Evolutionary conservation across 306 rosid genomes (phyloP), one percentile per base, ranked within the genome.

Genomic region (Trifolium fragiferum): DNA sequence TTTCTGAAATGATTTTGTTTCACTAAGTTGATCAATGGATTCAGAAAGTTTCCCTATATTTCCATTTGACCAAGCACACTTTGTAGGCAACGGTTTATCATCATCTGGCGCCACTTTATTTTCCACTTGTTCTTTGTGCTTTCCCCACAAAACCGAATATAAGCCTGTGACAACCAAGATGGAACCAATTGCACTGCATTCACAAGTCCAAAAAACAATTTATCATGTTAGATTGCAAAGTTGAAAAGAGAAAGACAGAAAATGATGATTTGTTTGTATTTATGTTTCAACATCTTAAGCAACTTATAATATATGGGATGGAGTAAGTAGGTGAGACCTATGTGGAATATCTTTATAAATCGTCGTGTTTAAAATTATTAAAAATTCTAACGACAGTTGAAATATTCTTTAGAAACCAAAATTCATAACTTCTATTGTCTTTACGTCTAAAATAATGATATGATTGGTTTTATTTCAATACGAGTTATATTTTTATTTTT

Each of bases 111-210:
- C 79, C 70, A 60, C 82, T 67, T 71, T 79, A 13, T 23, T 86
- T 66, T 82, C 88, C 73, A 70, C 15, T 50, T 32, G 65, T 66
- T 92, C 98, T 61, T 84, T 92, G 74, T 92, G 94, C 74, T 92
- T 92, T 66, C 98, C 98, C 98, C 98, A 92, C 10, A 92, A 80
- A 43, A 89, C 94, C 5, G 95, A 80, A 80, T 92, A 90, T 13
- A 92, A 85, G 1, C 98, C 96, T 15, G 85, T 64, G 0, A 92
- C 89, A 41, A 92, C 90, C 83, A 92, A 82, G 43, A 88, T 61
- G 16, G 86, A 68, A 46, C 90, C 90, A 8, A 90, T 54, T 20
- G 88, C 83, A 35, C 93, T 92, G 89, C 89, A 84, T 4, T 73
- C 70, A 70, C 71, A 55, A 44, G 0, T 5, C n/a, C 58, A 63